Base-by-base conservation (phyloP, 441 rosid species). In the Euphorbia celastroides region DNA sequence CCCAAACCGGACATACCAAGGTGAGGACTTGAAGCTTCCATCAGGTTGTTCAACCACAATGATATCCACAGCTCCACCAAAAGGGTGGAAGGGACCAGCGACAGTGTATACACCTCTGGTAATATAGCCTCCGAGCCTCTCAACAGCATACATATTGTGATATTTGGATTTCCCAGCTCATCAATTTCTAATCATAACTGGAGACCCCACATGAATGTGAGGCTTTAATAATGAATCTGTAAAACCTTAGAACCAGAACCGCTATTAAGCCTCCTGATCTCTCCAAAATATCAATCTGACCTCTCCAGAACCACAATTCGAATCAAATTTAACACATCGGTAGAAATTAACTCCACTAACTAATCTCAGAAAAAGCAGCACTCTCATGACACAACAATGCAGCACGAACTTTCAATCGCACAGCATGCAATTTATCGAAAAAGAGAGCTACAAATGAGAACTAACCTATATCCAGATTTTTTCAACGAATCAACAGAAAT, bases 41-140 rank as follows among this genome's bases (percentile, higher is more conserved):
- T 94, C 98, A 6, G 90, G 94, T 70, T 90, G 99, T 32, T 92
- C 90, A 25, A 94, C 98, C 5, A 88, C 99, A 77, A 94, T 82
- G 46, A 94, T 85, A 85, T 94, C 99, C 41, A 92, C 96, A 69
- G 96, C 99, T 60, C 99, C 99, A 54, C 99, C 99, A 72, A 94
- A 94, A 0, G 97, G 96, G 70, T 94, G 99, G 64, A 94, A 92
- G 8, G 99, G 96, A 23, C 87, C 96, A 17, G 97, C 86, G 22
- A 87, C 92, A 26, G 90, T 86, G 68, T 82, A 89, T 48, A 92
- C 96, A 19, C 99, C 91, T 46, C 88, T 77, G 67, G 93, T 84
- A 77, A 94, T 84, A 74, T 88, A 89, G 79, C 84, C 89, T 32
- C 99, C 97, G 65, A 94, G 74, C 82, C 90, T 86, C 74, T 89